Conservation (phyloP, 2,329 filamentous ascomycete species). For the Hymenoscyphus repandus region DNA sequence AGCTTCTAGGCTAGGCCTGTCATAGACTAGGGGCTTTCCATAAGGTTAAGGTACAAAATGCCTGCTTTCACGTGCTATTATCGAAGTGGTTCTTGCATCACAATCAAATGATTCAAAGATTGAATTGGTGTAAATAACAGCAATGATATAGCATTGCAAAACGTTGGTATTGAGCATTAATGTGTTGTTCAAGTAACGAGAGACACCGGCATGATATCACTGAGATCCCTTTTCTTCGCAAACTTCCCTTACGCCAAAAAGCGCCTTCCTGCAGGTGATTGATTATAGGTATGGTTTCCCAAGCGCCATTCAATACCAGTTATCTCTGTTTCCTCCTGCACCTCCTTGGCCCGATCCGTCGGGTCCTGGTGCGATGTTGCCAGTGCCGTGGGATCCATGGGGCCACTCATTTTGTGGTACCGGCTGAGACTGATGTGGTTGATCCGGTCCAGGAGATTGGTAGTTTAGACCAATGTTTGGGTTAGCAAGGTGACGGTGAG, state of each 20-base stretch:
- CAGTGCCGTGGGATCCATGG: background rate
- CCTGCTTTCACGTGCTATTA: too few relatives aligned
- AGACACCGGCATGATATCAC: background rate
- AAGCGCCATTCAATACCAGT: background rate
- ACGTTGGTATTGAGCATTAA: background rate
- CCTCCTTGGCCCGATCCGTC: too few relatives aligned
- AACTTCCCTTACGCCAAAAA: background rate
- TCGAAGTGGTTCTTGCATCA: too few relatives aligned
- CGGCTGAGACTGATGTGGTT: background rate
- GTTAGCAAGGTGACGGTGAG: background rate
- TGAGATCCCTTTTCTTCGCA: background rate
- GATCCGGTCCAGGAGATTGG: background rate
- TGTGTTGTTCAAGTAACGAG: background rate
- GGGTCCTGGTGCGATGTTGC: too few relatives aligned
- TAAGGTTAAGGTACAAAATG: too few relatives aligned
- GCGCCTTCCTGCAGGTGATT: background rate
- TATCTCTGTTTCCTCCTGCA: background rate
- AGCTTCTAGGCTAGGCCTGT: constrained; percentile 1
- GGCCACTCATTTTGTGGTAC: background rate
- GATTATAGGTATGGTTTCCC: background rate
- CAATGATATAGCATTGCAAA: too few relatives aligned
- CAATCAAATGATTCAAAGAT: too few relatives aligned
- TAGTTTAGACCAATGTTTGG: background rate
- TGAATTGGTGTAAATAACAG: too few relatives aligned
- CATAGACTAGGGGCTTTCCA: background rate